Evolutionary conservation across 2,329 filamentous ascomycete genomes (phyloP).

Genomic region (Clonostachys rhizophaga): DNA sequence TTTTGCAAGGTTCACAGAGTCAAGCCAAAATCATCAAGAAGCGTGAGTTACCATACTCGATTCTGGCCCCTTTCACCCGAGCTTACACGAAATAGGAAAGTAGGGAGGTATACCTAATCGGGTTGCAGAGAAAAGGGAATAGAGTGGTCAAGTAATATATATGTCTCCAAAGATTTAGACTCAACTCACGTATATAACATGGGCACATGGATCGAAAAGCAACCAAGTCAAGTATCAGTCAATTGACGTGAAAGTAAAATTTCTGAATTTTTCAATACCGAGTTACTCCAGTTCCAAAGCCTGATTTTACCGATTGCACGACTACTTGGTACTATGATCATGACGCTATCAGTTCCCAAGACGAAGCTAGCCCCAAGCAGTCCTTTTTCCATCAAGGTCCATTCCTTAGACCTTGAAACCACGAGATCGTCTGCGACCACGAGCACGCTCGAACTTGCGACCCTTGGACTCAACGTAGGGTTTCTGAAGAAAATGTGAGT

Average conservation of each 20-base stretch:
- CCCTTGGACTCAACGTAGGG: slow-evolving; percentile 97
- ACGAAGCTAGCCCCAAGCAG: background rate
- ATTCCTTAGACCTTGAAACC: slow-evolving; percentile 98
- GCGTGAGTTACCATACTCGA: slow-evolving; percentile 46
- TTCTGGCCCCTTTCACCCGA: too few species aligned
- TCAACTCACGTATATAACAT: too few species aligned
- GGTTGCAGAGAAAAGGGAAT: slow-evolving; percentile 58
- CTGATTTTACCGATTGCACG: slow-evolving; percentile 1
- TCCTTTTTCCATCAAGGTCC: slow-evolving; percentile 9
- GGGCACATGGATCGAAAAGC: too few species aligned
- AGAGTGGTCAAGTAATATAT: too few species aligned
- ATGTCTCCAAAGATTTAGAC: too few species aligned
- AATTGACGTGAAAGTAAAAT: background rate
- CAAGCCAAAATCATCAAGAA: slow-evolving; percentile 88
- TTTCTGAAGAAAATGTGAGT: slow-evolving; percentile 60
- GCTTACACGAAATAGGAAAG: slow-evolving; percentile 21
- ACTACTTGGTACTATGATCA: slow-evolving; percentile 1
- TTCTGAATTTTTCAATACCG: slow-evolving; percentile 29
- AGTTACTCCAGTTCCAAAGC: slow-evolving; percentile 21
- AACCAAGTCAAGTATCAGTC: background rate
- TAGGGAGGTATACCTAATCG: slow-evolving; percentile 84
- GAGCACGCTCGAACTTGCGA: slow-evolving; percentile 98
- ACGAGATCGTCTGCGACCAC: slow-evolving; percentile 96
- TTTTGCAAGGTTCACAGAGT: slow-evolving; percentile 80
- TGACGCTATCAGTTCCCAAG: background rate